phyloP scores from a whole-genome alignment of 805 yeast genomes.

The Cyberlindnera nakhonratchasimensis region DNA sequence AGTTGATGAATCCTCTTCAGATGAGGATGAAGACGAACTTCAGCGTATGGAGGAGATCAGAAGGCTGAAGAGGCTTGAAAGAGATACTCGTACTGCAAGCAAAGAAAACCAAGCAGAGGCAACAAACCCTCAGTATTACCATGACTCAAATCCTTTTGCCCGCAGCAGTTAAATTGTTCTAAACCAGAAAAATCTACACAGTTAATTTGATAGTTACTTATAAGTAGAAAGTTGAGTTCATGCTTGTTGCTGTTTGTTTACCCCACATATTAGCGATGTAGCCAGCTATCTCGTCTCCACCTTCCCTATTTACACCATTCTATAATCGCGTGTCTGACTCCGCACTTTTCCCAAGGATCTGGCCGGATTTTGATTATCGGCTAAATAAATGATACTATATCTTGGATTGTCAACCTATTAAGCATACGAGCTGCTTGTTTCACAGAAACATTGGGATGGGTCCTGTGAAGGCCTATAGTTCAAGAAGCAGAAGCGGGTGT shows the following conservation, averaged over 20 bases:
- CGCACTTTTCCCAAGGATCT: too few species aligned
- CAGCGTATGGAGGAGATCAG: conserved; percentile 40
- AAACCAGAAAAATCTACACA: too few species aligned
- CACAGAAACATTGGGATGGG: conserved; percentile 19
- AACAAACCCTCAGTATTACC: conserved; percentile 40
- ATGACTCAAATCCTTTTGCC: conserved; percentile 17
- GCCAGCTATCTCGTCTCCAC: conserved; percentile 3
- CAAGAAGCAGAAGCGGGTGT: conserved; percentile 43
- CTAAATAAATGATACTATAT: too few species aligned
- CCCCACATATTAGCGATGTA: too few species aligned
- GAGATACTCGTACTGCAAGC: conserved; percentile 56
- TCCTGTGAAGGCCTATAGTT: conserved; percentile 22
- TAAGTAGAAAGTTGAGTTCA: too few species aligned
- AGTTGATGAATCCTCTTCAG: conserved; percentile 21
- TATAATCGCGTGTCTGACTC: too few species aligned
- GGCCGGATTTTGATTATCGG: too few species aligned
- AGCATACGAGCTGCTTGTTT: neutral
- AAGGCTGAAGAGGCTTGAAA: conserved; percentile 48
- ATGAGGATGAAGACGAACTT: conserved; percentile 42
- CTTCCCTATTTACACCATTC: too few species aligned
- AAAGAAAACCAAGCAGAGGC: conserved; percentile 40
- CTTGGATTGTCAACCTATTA: too few species aligned
- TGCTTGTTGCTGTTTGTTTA: too few species aligned
- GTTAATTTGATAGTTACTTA: too few species aligned
- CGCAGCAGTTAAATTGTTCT: neutral